phyloP scores from a whole-genome alignment of 371 early-diverging fungal genomes.

The Mortierella sp. region DNA sequence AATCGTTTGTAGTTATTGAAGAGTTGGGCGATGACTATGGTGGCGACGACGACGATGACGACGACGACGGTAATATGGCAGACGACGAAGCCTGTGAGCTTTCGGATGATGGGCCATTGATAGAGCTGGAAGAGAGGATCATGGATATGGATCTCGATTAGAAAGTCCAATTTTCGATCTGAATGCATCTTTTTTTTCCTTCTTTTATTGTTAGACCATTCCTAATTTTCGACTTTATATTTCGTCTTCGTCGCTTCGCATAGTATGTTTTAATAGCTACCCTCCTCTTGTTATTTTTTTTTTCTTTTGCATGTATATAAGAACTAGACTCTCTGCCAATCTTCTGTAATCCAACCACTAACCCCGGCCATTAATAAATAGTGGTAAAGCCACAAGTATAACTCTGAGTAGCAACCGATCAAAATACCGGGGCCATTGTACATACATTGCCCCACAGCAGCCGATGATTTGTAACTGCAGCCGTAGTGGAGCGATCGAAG shows the following conservation, averaged over 20 bases:
- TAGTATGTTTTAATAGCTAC: neutral
- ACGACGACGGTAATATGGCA: slow-evolving; percentile 39
- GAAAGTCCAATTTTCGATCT: neutral
- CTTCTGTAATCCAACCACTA: neutral
- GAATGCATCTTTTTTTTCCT: neutral
- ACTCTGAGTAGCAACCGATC: neutral
- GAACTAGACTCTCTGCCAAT: neutral
- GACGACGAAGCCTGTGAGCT: slow-evolving; percentile 20
- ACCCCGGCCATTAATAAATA: slow-evolving; percentile 1
- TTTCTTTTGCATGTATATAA: neutral
- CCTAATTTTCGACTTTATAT: no score
- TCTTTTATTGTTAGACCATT: neutral
- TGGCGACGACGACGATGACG: slow-evolving; percentile 22
- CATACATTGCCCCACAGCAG: no score
- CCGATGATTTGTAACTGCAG: no score
- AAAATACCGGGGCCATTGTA: neutral
- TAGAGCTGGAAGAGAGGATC: slow-evolving; percentile 34
- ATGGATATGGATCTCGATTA: slow-evolving; percentile 55
- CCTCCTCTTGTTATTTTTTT: neutral
- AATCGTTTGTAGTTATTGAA: slow-evolving; percentile 11
- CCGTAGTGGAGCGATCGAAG: neutral
- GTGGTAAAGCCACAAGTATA: neutral
- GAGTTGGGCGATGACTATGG: slow-evolving; percentile 32
- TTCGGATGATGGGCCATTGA: slow-evolving; percentile 23
- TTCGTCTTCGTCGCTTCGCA: neutral